A percentile compares a stretch with the other conserved stretches of the same genome.
Evolutionary conservation across 2,329 filamentous ascomycete genomes (phyloP).

Genomic region (Fusarium sp.): DNA sequence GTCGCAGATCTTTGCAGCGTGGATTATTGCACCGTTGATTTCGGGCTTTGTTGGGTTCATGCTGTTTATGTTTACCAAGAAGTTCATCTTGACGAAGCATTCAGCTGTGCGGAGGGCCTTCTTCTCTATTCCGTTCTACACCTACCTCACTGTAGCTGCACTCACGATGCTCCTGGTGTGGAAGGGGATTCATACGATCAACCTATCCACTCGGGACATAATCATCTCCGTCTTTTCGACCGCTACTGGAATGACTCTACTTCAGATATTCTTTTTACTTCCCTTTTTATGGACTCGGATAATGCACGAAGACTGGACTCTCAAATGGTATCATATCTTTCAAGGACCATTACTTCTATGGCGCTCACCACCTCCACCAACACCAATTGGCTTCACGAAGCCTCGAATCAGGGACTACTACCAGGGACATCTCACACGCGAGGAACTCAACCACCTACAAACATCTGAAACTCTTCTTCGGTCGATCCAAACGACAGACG

Average conservation of each 20-base stretch:
- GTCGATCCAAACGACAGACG: constrained; percentile 47
- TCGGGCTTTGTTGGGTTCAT: constrained; percentile 47
- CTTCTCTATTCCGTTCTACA: constrained; percentile 52
- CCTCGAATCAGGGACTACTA: constrained; percentile 61
- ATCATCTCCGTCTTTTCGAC: constrained; percentile 56
- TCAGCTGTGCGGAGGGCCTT: constrained; percentile 50
- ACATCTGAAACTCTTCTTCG: constrained; percentile 50
- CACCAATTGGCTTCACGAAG: constrained; percentile 54
- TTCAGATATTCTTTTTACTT: constrained; percentile 61
- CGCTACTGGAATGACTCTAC: constrained; percentile 53
- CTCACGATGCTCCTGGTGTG: constrained; percentile 64
- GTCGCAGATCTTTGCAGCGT: constrained; percentile 53
- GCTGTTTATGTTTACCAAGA: constrained; percentile 52
- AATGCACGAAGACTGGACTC: constrained; percentile 61
- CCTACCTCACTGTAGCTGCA: constrained; percentile 51
- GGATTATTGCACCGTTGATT: constrained; percentile 51
- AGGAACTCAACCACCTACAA: constrained; percentile 55
- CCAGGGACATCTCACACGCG: constrained; percentile 58
- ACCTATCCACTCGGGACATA: constrained; percentile 39
- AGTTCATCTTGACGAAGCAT: constrained; percentile 43
- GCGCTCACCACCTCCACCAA: constrained; percentile 50
- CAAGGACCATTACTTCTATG: constrained; percentile 59
- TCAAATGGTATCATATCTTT: constrained; percentile 60
- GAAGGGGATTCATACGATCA: constrained; percentile 49
- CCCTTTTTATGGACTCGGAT: constrained; percentile 64